Percentiles rank a stretch among this genome's conserved stretches.
These are phyloP conservation scores for Candida labiduridarum DNA, from an alignment of 1,139 yeast species.

Conservation along the genomic window DNA sequence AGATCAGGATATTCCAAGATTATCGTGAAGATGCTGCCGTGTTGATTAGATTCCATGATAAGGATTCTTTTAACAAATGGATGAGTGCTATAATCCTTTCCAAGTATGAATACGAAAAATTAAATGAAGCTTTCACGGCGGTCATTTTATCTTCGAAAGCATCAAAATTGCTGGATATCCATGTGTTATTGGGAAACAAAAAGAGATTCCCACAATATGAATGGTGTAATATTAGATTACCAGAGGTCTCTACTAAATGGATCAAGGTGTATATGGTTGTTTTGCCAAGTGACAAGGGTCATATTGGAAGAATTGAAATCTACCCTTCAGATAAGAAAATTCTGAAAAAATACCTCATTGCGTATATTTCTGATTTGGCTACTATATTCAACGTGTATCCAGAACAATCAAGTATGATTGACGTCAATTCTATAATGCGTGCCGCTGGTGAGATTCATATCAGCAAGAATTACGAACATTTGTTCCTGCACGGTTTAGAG, in stretches of 20 bases:
- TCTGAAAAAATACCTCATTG: conserved; percentile 48
- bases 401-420: conserved; percentile 54
- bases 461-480: conserved; percentile 41
- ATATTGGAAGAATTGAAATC: conserved; percentile 50
- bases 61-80: conserved; percentile 43
- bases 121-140: conserved; percentile 60
- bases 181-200: conserved; percentile 50
- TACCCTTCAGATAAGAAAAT: conserved; percentile 44
- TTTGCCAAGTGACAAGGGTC: conserved; percentile 44
- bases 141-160: conserved; percentile 59
- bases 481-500: conserved; percentile 21
- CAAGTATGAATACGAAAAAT: conserved; percentile 51
- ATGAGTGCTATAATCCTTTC: conserved; percentile 49
- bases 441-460: conserved; percentile 52
- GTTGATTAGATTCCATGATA: conserved; percentile 33
- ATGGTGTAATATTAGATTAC: conserved; percentile 60
- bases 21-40: conserved; percentile 37
- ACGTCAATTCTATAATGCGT: conserved; percentile 54
- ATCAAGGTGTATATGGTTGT: conserved; percentile 50
- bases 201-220: conserved; percentile 50
- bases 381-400: conserved; percentile 56
- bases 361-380: conserved; percentile 44
- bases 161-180: conserved; percentile 53
- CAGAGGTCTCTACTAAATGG: conserved; percentile 59
- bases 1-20: conserved; percentile 42